phyloP scores from a whole-genome alignment of 768 basidiomycete species.

The Leucocoprinus birnbaumii region DNA sequence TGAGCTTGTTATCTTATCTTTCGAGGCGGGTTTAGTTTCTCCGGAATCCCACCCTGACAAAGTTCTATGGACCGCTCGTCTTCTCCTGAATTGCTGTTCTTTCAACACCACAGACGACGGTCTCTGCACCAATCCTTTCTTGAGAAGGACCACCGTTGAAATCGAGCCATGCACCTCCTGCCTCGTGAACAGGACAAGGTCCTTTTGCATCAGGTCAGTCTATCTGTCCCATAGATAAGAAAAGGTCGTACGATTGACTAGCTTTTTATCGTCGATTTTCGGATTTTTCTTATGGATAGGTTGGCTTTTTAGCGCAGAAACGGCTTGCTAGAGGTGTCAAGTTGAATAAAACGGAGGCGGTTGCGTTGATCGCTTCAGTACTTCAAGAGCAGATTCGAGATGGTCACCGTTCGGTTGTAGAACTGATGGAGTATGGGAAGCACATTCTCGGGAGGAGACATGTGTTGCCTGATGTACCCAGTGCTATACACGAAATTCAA shows the following conservation, averaged over 20 bases:
- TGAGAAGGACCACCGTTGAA: too few relatives aligned
- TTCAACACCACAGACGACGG: not conserved
- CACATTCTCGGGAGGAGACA: slow-evolving; percentile 83
- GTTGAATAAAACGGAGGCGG: slow-evolving; percentile 85
- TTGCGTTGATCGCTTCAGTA: slow-evolving; percentile 87
- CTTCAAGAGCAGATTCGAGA: slow-evolving; percentile 94
- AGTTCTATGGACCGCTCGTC: not conserved
- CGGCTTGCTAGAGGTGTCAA: slow-evolving; percentile 90
- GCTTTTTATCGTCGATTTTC: not conserved
- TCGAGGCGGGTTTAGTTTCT: not conserved
- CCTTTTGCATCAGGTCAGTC: slow-evolving; percentile 61
- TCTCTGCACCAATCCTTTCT: not conserved
- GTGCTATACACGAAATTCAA: slow-evolving; percentile 81
- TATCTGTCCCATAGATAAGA: not conserved
- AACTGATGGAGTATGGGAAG: slow-evolving; percentile 95
- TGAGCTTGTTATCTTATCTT: slow-evolving; percentile 5
- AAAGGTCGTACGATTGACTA: not conserved
- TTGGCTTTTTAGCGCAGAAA: slow-evolving; percentile 89
- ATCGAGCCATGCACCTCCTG: slow-evolving; percentile 61
- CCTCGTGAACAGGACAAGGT: slow-evolving; percentile 78
- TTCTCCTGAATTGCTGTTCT: not conserved
- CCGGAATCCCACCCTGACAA: slow-evolving; percentile 1
- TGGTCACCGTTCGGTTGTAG: slow-evolving; percentile 79
- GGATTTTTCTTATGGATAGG: slow-evolving; percentile 33
- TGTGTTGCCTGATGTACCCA: slow-evolving; percentile 79